These are phyloP conservation scores for Penicillium arizonense DNA, from an alignment of 495 filamentous ascomycete genomes.

Conservation along the genomic window DNA sequence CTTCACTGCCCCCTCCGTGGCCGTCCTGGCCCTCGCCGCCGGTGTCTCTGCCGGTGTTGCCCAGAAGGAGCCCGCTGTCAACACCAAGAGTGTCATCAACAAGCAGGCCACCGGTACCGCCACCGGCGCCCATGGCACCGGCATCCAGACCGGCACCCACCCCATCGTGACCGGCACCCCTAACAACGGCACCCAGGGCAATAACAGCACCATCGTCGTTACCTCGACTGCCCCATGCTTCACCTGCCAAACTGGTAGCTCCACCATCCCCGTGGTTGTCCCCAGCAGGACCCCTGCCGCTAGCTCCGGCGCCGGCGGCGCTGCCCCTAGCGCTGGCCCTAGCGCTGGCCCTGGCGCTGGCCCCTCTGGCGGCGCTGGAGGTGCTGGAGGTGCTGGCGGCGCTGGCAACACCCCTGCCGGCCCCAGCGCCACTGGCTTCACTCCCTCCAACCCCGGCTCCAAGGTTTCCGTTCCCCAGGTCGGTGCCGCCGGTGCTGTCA, in stretches of 20 bases:
- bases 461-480: slow-evolving; percentile 27
- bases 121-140: slow-evolving; percentile 6
- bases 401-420: slow-evolving; percentile 17
- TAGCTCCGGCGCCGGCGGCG: slow-evolving; percentile 10
- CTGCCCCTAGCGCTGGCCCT: not conserved
- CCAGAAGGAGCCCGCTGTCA: slow-evolving; percentile 14
- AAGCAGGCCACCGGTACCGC: not conserved
- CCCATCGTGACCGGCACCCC: slow-evolving; percentile 12
- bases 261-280: slow-evolving; percentile 1
- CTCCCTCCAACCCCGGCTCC: slow-evolving; percentile 29
- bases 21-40: slow-evolving; percentile 27
- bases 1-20: slow-evolving; percentile 21
- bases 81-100: slow-evolving; percentile 6
- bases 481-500: slow-evolving; percentile 22
- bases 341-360: not conserved
- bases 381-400: slow-evolving; percentile 1
- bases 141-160: slow-evolving; percentile 13
- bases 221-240: slow-evolving; percentile 3
- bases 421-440: slow-evolving; percentile 25
- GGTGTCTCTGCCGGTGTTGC: slow-evolving; percentile 17
- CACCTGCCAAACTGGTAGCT: slow-evolving; percentile 4
- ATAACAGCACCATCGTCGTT: not conserved
- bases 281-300: slow-evolving; percentile 2
- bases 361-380: not conserved
- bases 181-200: slow-evolving; percentile 3